Evolutionary conservation across 768 basidiomycete species (phyloP), one percentile per base, ranked within the genome.

Genomic region (Russula abietina): DNA sequence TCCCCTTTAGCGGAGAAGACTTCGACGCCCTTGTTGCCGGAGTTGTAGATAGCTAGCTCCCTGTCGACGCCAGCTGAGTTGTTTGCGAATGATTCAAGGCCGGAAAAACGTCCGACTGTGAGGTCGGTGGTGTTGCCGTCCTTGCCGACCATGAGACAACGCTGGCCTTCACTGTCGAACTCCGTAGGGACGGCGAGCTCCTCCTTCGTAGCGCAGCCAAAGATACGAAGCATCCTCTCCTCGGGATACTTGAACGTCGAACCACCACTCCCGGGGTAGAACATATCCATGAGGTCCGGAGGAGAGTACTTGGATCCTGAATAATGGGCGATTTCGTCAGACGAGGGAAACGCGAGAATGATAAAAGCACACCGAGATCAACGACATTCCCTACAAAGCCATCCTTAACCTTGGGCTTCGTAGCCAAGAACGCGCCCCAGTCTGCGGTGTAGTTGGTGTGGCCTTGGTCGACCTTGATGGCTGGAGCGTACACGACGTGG

Each of bases 141-240:
- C n/a, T 54, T 60, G 17, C 30, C 24, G 2, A 54, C 59, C 1
- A 60, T 46, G 28, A 60, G 43, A 52, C 24, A 60, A 24, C 16
- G 59, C 43, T 36, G 32, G 59, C 59, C 52, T 26, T 60, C 51
- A 8, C 22, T 53, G 22, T 60, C 43, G 51, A 45, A 28, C 52
- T 26, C 28, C 4, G 30, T 24, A 1, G 59, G 59, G 51, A 9
- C 0, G 59, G 41, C 59, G 1, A 60, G 59, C 41, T 53, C 32
- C 32, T 46, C 59, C 4, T 54, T 24, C 2, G 52, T 22, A 6
- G 33, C 33, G n/a, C n/a, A 36, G 2, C n/a, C 52, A n/a, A 7
- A 11, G 4, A 53, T 36, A 11, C 33, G 3, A 12, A 53, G 33
- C 11, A 22, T 33, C 3, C 52, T 14, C 12, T 36, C n/a, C 0